Evolutionary conservation across 768 basidiomycete genomes (phyloP).

Genomic region (Psilocybe tampanensis): DNA sequence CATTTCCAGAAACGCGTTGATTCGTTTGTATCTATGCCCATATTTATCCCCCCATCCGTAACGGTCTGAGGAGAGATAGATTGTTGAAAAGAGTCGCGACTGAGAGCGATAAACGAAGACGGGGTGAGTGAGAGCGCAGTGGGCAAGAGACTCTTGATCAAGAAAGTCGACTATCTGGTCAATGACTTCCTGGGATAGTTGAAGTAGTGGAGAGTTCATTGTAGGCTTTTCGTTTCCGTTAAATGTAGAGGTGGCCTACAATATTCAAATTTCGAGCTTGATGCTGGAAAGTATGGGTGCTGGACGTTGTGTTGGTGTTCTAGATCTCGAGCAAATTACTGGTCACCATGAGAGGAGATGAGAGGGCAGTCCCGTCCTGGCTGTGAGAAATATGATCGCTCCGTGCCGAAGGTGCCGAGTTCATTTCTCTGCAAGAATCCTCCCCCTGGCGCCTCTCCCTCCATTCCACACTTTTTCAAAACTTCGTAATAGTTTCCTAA

Average conservation of each 20-base stretch:
- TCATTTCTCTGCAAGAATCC: no score
- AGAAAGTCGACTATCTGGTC: constrained; percentile 9
- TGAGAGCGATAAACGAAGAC: constrained; percentile 2
- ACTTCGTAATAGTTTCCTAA: no score
- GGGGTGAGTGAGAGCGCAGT: constrained; percentile 1
- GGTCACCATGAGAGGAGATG: no score
- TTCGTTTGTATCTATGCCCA: neutral
- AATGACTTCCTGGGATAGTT: constrained; percentile 8
- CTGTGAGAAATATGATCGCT: no score
- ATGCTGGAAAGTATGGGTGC: no score
- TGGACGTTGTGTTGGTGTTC: no score
- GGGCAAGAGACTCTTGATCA: neutral
- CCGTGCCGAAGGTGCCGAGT: no score
- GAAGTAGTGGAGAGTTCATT: neutral
- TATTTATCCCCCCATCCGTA: neutral
- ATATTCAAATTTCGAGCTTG: no score
- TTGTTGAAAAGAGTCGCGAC: neutral
- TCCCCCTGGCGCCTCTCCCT: no score
- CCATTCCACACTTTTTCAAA: no score
- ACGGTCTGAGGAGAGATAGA: neutral
- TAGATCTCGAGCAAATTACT: no score
- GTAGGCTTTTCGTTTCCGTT: neutral
- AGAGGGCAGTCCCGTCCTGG: no score
- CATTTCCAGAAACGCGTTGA: constrained; percentile 3
- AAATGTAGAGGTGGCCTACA: neutral